Evolutionary conservation across 1,139 yeast species (phyloP), one percentile per base, ranked within the genome.

Genomic region (Kluyveromyces sp.): DNA sequence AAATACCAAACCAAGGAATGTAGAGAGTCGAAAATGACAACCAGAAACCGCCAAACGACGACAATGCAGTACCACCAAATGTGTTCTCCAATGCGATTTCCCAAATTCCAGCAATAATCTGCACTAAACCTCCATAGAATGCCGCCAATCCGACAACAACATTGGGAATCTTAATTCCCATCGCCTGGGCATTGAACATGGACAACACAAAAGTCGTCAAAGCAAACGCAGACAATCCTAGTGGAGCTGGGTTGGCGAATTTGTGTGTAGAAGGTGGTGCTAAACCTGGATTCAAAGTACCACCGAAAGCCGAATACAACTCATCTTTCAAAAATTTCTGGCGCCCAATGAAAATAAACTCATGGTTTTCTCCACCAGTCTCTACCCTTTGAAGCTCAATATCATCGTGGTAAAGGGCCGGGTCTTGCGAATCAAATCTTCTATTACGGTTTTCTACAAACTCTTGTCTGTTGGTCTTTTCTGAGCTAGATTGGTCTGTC

Each of bases 121-220:
- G 95, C 43, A 85, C 78, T 8, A 79, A 67, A n/a, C 96, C 96
- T 48, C 95, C 95, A 66, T 88, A 88, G 66, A 88, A 88, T 60
- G 78, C 75, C 1, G 95, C 95, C 47, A 81, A 68, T 15, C 95
- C 95, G 43, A 84, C 73, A 47, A 81, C 82, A 32, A 80, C 72
- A 53, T 75, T 72, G 33, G 82, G 73, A 30, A 67, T 66, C 2
- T 56, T 53, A 42, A 75, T 71, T 15, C 78, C 78, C 71, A 71
- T 71, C 7, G 79, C 79, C 36, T 68, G 66, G 1, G 76, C 72
- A 48, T 72, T 72, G 49, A 75, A 66, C 66, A 81, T 65, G 4
- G 83, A 75, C 45, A 81, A 65, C 25, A 81, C 83, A 65, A 81
- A 81, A 3, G 86, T 80, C 33, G 86, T 79, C 56, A 81, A 68